Conservation (phyloP, 345 rosid genomes). For the Turnera subulata region DNA sequence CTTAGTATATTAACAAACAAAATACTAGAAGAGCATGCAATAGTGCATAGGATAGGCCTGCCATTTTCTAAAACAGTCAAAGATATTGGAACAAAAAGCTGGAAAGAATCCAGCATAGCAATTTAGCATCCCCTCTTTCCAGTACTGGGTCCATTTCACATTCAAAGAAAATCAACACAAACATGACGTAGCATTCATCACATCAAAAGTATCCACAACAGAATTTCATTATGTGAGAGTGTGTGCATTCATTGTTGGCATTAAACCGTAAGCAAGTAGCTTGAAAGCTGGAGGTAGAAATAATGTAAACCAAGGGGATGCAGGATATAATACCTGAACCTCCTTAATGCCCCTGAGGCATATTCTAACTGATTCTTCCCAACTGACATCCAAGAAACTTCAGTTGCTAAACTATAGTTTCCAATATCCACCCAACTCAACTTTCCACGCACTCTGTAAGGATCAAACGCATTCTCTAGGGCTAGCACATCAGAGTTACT, state of each 20-base stretch:
- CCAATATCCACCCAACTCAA: slow-evolving; percentile 28
- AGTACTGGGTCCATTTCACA: too few species aligned
- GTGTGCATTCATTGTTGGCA: too few species aligned
- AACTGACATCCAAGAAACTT: slow-evolving; percentile 29
- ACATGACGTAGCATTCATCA: too few species aligned
- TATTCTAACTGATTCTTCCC: slow-evolving; percentile 25
- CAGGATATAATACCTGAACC: slow-evolving; percentile 19
- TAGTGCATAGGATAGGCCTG: too few species aligned
- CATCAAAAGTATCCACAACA: too few species aligned
- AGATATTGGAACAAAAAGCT: background rate
- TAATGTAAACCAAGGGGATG: too few species aligned
- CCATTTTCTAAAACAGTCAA: too few species aligned
- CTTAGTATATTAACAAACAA: background rate
- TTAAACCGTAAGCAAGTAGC: too few species aligned
- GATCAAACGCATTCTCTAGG: slow-evolving; percentile 21
- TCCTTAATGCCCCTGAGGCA: slow-evolving; percentile 24
- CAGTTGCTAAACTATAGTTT: slow-evolving; percentile 23
- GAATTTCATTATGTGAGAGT: too few species aligned
- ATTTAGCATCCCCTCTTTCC: background rate
- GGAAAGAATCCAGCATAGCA: background rate
- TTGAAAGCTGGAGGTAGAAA: too few species aligned
- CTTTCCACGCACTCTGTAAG: slow-evolving; percentile 23
- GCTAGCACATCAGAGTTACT: slow-evolving; percentile 21
- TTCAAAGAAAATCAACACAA: too few species aligned
- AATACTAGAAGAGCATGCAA: background rate